Percentiles rank a stretch among this genome's conserved stretches.
phyloP scores from a whole-genome alignment of 2,329 filamentous ascomycete genomes.

The Drechslerella dactyloides region DNA sequence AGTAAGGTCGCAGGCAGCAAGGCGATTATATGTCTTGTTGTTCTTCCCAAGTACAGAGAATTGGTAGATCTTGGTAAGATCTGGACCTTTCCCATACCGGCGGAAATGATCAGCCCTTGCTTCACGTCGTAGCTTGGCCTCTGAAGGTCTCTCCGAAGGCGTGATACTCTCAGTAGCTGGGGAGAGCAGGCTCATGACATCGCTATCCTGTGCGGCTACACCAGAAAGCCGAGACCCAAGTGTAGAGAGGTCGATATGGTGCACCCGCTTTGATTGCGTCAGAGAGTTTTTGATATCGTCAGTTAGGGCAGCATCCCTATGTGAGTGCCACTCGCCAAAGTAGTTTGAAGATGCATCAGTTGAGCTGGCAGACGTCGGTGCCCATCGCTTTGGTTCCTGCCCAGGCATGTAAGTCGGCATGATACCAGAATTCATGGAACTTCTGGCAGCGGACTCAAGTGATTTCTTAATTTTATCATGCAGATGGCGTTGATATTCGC shows the following conservation, averaged over 20 bases:
- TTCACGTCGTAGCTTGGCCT: conserved; percentile 11
- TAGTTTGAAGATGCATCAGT: neutral
- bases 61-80: conserved; percentile 3
- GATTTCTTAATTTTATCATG: conserved; percentile 12
- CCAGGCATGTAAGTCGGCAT: conserved; percentile 12
- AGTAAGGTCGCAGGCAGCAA: conserved; percentile 18
- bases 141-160: neutral
- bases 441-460: neutral
- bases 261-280: no score
- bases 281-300: no score
- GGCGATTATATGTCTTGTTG: conserved; percentile 18
- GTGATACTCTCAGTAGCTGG: neutral
- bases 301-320: no score
- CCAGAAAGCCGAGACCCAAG: no score
- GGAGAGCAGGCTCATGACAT: neutral
- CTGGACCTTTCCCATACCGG: conserved; percentile 7
- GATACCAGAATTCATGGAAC: conserved; percentile 4
- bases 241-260: no score
- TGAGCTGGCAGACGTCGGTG: neutral
- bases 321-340: no score
- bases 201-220: neutral
- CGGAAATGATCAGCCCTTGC: conserved; percentile 19
- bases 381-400: conserved; percentile 15
- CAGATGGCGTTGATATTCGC: neutral
- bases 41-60: conserved; percentile 9